These are phyloP conservation scores for Gastrodia elata DNA, from an alignment of 106 monocot species.

Conservation along the genomic window DNA sequence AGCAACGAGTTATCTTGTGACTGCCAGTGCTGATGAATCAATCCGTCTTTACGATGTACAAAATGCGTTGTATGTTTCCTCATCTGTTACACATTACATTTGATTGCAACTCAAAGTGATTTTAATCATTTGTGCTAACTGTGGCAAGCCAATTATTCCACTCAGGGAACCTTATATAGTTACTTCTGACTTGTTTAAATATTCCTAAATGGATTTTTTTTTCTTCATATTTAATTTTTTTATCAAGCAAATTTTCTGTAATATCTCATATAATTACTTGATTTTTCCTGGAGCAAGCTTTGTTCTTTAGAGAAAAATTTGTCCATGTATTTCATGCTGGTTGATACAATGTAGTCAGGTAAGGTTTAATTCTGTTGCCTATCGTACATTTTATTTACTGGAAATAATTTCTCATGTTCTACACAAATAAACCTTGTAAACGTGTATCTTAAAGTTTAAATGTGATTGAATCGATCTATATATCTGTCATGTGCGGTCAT, in stretches of 20 bases:
- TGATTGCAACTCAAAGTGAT: not conserved
- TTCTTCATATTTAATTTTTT: not conserved
- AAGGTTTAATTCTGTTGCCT: not conserved
- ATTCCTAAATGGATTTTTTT: not conserved
- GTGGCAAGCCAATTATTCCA: not conserved
- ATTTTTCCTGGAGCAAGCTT: not conserved
- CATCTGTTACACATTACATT: constrained; percentile 1
- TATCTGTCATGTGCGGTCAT: not conserved
- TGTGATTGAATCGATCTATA: not conserved
- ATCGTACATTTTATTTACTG: not conserved
- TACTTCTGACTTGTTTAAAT: not conserved
- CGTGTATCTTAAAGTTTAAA: not conserved
- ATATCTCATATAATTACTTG: not conserved
- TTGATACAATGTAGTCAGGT: not conserved
- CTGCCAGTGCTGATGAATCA: constrained; percentile 97
- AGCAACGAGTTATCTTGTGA: constrained; percentile 72
- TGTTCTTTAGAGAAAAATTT: not conserved
- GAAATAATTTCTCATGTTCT: not conserved
- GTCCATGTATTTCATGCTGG: constrained; percentile 1
- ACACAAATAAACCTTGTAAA: not conserved
- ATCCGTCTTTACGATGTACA: constrained; percentile 93
- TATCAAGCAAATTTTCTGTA: not conserved
- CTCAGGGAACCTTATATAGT: not conserved
- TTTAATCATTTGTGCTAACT: not conserved
- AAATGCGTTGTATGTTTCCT: constrained; percentile 63